Evolutionary conservation across 2,329 filamentous ascomycete genomes (phyloP).

Genomic region (Calonectria crousiana): DNA sequence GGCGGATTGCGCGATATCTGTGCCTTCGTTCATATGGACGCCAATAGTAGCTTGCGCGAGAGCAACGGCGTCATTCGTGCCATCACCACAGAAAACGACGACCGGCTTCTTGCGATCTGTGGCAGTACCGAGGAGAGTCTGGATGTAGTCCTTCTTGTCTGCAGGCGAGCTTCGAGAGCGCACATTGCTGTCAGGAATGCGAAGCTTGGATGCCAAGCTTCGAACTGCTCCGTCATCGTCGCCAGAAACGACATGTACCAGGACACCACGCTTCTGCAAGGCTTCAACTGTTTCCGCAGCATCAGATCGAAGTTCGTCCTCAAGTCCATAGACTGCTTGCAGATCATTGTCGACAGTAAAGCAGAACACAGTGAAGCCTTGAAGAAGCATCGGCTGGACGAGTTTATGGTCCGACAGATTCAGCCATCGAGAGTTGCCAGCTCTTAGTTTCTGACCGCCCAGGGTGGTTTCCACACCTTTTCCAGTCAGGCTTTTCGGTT

Average conservation of each 20-base stretch:
- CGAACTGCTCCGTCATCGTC: slow-evolving; percentile 65
- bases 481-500: slow-evolving; percentile 56
- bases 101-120: slow-evolving; percentile 45
- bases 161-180: slow-evolving; percentile 58
- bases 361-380: slow-evolving; percentile 60
- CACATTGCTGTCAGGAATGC: slow-evolving; percentile 53
- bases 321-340: slow-evolving; percentile 58
- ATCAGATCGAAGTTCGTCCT: slow-evolving; percentile 60
- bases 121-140: slow-evolving; percentile 46
- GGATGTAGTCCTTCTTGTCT: slow-evolving; percentile 61
- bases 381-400: slow-evolving; percentile 51
- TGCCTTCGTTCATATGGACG: slow-evolving; percentile 72
- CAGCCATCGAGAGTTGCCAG: slow-evolving; percentile 66
- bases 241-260: slow-evolving; percentile 64
- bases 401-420: slow-evolving; percentile 41
- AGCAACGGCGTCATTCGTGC: slow-evolving; percentile 82
- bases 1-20: slow-evolving; percentile 74
- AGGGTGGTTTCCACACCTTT: slow-evolving; percentile 58
- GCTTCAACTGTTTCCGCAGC: slow-evolving; percentile 49
- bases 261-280: slow-evolving; percentile 54
- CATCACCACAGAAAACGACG: slow-evolving; percentile 81
- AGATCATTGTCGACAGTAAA: slow-evolving; percentile 54
- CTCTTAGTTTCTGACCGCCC: slow-evolving; percentile 50
- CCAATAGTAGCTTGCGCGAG: slow-evolving; percentile 79
- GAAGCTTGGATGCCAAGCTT: slow-evolving; percentile 53